Conservation (phyloP, 78 protist genomes). For the Bodo saltans region DNA sequence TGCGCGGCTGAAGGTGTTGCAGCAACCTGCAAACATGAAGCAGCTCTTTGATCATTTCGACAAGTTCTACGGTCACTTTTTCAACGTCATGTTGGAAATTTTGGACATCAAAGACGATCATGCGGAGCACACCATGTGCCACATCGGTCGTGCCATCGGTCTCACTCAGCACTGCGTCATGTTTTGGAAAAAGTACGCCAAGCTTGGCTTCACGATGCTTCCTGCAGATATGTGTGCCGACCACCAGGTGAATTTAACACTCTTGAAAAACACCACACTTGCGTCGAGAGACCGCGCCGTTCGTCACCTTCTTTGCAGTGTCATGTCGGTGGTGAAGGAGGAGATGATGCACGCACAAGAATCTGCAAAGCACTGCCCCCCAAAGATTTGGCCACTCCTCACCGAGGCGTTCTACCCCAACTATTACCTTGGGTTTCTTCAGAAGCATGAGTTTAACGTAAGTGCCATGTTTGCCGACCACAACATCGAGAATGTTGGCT, state of each 20-base stretch:
- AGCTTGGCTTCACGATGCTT: not conserved
- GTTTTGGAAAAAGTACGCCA: not conserved
- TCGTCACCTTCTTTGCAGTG: not conserved
- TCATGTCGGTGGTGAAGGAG: not conserved
- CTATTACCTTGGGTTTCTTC: not conserved
- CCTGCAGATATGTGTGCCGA: not conserved
- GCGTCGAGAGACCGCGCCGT: not conserved
- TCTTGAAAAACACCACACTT: not conserved
- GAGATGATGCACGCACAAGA: not conserved
- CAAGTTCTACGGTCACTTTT: not conserved
- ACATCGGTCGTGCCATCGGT: not conserved
- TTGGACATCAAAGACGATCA: not conserved
- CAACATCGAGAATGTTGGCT: not conserved
- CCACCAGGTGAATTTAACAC: not conserved
- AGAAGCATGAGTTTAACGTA: not conserved
- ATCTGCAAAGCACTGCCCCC: not conserved
- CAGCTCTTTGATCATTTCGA: not conserved
- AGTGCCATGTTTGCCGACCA: not conserved
- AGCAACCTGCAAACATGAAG: not conserved
- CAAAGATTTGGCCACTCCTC: not conserved
- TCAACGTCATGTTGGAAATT: not conserved
- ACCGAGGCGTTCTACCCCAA: not conserved
- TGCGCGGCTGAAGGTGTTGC: not conserved
- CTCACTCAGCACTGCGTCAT: not conserved
- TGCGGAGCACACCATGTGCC: not conserved